Percentiles rank a stretch among this genome's conserved stretches.
phyloP scores from a whole-genome alignment of 495 filamentous ascomycete species.

The Aspergillus avenaceus region DNA sequence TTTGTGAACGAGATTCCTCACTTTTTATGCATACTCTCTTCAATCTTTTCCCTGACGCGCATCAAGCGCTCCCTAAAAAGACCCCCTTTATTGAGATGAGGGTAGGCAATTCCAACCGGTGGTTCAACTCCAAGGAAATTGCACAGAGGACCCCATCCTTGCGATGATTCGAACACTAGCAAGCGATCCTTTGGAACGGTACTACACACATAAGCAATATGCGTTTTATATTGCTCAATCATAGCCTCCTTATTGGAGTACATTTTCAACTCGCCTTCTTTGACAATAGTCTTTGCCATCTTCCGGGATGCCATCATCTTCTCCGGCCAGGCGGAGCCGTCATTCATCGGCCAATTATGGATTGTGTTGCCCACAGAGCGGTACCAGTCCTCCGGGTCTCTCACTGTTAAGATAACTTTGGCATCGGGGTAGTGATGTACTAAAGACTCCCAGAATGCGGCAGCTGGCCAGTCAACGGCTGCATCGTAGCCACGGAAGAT shows the following conservation, averaged over 20 bases:
- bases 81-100: background rate
- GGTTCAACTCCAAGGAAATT: background rate
- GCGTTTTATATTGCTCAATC: constrained; percentile 17
- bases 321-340: background rate
- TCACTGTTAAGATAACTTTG: constrained; percentile 32
- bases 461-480: constrained; percentile 15
- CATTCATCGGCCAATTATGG: background rate
- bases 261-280: constrained; percentile 19
- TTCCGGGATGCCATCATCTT: constrained; percentile 11
- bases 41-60: background rate
- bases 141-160: constrained; percentile 33
- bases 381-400: constrained; percentile 39
- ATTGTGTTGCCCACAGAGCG: constrained; percentile 30
- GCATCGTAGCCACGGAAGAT: constrained; percentile 6
- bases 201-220: constrained; percentile 12
- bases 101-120: background rate
- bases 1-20: too few species aligned
- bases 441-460: constrained; percentile 33
- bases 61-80: background rate
- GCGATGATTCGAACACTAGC: constrained; percentile 16
- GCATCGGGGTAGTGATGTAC: constrained; percentile 35
- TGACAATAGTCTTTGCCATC: constrained; percentile 15
- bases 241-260: constrained; percentile 11
- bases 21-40: too few species aligned
- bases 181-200: constrained; percentile 6